phyloP scores from a whole-genome alignment of 495 filamentous ascomycete genomes.

The Usnea hakonensis region DNA sequence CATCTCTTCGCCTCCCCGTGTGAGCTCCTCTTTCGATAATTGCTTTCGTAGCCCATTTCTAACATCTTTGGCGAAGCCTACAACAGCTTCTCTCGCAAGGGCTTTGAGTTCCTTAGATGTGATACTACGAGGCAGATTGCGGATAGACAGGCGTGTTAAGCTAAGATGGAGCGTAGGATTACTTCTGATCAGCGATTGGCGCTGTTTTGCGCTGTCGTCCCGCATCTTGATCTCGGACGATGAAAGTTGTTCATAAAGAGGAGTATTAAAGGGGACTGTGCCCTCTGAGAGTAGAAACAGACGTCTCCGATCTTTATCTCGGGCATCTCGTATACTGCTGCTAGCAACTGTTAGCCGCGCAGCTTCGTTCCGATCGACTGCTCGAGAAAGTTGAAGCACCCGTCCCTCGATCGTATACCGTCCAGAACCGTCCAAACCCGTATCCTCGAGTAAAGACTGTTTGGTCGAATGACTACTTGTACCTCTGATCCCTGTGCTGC shows the following conservation, averaged over 20 bases:
- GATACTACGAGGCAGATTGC: conserved; percentile 81
- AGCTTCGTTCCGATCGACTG: conserved; percentile 75
- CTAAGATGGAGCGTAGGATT: conserved; percentile 87
- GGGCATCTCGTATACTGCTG: conserved; percentile 52
- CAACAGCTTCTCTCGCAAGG: conserved; percentile 79
- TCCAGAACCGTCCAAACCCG: conserved; percentile 64
- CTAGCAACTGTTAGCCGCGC: conserved; percentile 63
- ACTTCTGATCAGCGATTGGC: conserved; percentile 78
- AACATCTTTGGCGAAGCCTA: conserved; percentile 88
- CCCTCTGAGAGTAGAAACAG: conserved; percentile 87
- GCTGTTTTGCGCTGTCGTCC: conserved; percentile 79
- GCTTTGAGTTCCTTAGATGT: conserved; percentile 86
- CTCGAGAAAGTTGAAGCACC: conserved; percentile 71
- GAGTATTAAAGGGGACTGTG: conserved; percentile 60
- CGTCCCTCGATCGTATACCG: conserved; percentile 86
- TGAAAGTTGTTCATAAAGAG: conserved; percentile 66
- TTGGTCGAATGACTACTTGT: conserved; percentile 40
- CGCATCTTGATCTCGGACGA: conserved; percentile 79
- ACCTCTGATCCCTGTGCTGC: conserved; percentile 29
- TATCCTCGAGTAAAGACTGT: conserved; percentile 77
- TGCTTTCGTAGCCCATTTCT: conserved; percentile 61
- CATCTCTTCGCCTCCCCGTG: conserved; percentile 72
- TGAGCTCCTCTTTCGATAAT: conserved; percentile 78
- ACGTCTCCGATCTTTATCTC: conserved; percentile 82
- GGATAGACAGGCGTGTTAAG: conserved; percentile 85